A percentile compares a stretch with the other conserved stretches of the same genome.
phyloP scores from a whole-genome alignment of 2,329 filamentous ascomycete species.

The Microascus cirrosus region DNA sequence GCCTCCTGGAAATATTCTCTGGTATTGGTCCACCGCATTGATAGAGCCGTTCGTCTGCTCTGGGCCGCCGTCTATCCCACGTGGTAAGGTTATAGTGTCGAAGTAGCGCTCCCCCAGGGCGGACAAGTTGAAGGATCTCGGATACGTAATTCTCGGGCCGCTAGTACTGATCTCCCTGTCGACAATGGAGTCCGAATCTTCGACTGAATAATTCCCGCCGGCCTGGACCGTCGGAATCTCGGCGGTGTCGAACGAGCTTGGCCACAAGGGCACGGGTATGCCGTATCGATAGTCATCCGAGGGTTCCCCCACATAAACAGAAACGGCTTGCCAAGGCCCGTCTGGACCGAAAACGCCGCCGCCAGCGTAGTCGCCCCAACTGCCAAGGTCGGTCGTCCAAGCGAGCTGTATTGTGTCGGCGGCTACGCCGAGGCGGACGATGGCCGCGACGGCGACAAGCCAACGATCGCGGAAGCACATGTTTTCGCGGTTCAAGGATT shows the following conservation, averaged over 20 bases:
- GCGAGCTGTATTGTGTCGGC: neutral
- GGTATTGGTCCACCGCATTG: neutral
- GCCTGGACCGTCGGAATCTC: neutral
- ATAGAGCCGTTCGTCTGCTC: neutral
- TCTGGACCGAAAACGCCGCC: neutral
- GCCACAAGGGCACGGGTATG: neutral
- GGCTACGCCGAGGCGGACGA: neutral
- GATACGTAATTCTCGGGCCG: neutral
- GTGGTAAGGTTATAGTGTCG: neutral
- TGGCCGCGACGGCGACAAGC: neutral
- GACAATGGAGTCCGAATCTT: neutral
- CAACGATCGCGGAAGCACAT: neutral
- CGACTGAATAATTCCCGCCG: neutral
- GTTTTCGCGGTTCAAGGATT: neutral
- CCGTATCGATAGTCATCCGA: neutral
- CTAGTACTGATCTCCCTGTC: neutral
- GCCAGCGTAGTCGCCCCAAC: neutral
- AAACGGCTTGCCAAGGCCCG: conserved; percentile 1
- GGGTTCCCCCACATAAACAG: neutral
- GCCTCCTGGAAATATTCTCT: neutral
- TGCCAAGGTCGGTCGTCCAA: neutral
- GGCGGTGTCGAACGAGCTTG: neutral
- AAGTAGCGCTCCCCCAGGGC: neutral
- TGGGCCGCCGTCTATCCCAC: neutral
- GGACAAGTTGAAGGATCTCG: neutral